Percentiles rank a stretch among this genome's conserved stretches.
phyloP scores from a whole-genome alignment of 768 basidiomycete genomes.

The Punctularia strigosozonata region DNA sequence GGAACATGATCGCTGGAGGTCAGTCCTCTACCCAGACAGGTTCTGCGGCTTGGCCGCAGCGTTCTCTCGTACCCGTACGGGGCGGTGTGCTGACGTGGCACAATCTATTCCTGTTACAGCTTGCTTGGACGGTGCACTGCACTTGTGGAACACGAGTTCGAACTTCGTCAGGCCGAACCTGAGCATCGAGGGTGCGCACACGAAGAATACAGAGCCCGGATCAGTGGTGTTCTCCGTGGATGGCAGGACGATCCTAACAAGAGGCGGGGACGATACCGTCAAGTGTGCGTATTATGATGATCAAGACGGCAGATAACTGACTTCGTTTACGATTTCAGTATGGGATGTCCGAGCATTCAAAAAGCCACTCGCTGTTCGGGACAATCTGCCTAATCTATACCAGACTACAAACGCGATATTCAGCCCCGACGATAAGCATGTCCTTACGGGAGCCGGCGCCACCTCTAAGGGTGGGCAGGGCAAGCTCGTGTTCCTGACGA shows the following conservation, averaged over 20 bases:
- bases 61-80: too few species aligned
- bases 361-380: conserved; percentile 66
- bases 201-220: conserved; percentile 77
- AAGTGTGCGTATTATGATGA: conserved; percentile 54
- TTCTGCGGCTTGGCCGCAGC: too few species aligned
- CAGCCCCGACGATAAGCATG: conserved; percentile 85
- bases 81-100: not conserved
- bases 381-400: conserved; percentile 65
- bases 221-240: conserved; percentile 85
- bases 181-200: conserved; percentile 79
- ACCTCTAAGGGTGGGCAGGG: conserved; percentile 58
- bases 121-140: conserved; percentile 84
- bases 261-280: conserved; percentile 92
- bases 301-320: not conserved
- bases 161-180: conserved; percentile 91
- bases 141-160: conserved; percentile 85
- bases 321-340: conserved; percentile 34
- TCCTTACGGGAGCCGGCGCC: conserved; percentile 76
- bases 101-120: conserved; percentile 31
- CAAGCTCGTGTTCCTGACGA: conserved; percentile 60
- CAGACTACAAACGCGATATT: conserved; percentile 90
- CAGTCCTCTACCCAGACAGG: too few species aligned
- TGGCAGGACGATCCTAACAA: conserved; percentile 70
- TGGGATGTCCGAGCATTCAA: conserved; percentile 93
- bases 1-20: conserved; percentile 86